Evolutionary conservation across 106 monocot genomes (phyloP), one percentile per base, ranked within the genome.

Genomic region (Dioscorea dumetorum): DNA sequence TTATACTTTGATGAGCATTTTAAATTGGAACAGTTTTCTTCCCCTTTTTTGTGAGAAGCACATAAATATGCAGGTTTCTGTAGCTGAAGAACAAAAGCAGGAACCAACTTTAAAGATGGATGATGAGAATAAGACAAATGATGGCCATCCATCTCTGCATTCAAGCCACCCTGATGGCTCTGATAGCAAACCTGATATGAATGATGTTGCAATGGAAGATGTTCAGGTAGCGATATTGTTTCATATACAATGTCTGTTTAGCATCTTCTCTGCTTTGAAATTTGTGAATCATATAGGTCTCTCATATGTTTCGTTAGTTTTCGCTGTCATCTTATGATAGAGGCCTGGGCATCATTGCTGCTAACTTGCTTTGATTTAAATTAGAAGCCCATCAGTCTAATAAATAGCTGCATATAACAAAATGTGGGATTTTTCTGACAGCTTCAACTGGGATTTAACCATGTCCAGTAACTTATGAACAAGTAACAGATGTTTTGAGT

Each of bases 41-140:
- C 6, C 6, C 10, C 41, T 41, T 41, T 41, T 0, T 41, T 41
- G 41, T 41, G 41, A 41, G 41, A 41, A 41, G 6, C 41, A 41
- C 9, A 41, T 41, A 41, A 41, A 8, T 41, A 11, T 69, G 70
- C 68, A 93, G 93, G 72, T 89, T 73, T 70, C 67, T 62, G 70
- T 73, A 57, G 50, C 78, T 61, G 93, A 91, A 75, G 91, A 93
- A 57, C 80, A 83, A 70, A 84, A 81, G 10, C 73, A 82, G 71
- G 87, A 82, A 21, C 72, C 67, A 76, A 66, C 72, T 66, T 71
- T 34, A 7, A 87, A 90, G 54, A 65, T 74, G 24, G 87, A 84
- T 51, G 84, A 85, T 66, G 84, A 90, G 17, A 76, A 58, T 33
- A 87, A 82, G 48, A 64, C 78, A 24, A 77, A 58, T 34, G 83